Evolutionary conservation across 2,329 filamentous ascomycete genomes (phyloP), one percentile per base, ranked within the genome.

Genomic region (Calonectria pseudoturangicola): DNA sequence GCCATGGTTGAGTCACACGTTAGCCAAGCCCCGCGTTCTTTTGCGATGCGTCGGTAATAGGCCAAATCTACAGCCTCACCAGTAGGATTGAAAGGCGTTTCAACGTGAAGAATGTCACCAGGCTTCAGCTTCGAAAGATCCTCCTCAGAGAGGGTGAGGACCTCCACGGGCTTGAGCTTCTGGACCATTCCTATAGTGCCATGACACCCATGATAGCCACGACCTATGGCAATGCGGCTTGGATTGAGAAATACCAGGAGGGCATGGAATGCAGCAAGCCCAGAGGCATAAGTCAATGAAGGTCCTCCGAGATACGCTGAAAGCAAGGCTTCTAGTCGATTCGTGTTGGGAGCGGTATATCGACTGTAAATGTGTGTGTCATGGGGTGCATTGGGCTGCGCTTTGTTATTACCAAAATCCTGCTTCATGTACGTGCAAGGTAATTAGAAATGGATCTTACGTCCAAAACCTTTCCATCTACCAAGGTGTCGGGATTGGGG

Each of bases 1-100:
- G 92, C 96, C 84, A 98, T 98, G 0, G 96, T 98, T 4, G 94
- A 92, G 84, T 98, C 96, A 2, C 98, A 93, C 9, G 92, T 93
- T 51, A 98, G 86, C 67, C 90, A 90, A 7, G 95, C 95, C 10
- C 95, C 95, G 15, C 89, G 86, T 4, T 86, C 86, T 79, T 93
- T 93, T 0, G 96, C 96, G 76, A 91, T 90, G 4, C 90, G 87
- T 0, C 95, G 94, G 6, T 60, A 58, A 18, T 45, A 48, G 7
- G 51, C 27, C 16, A 68, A 25, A n/a, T 68, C 51, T 2, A 43
- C 36, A 2, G 65, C 50, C 30, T 68, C 65, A 6, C 65, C 65
- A 10, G 65, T 58, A 2, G 50, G 65, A 15, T 68, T 68, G 12
- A 68, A 45, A 1, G 65, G 65, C 9, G 65, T 68, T 56, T 68